Evolutionary conservation across 2,329 filamentous ascomycete species (phyloP).

Genomic region (Drechslerella coelobrocha): DNA sequence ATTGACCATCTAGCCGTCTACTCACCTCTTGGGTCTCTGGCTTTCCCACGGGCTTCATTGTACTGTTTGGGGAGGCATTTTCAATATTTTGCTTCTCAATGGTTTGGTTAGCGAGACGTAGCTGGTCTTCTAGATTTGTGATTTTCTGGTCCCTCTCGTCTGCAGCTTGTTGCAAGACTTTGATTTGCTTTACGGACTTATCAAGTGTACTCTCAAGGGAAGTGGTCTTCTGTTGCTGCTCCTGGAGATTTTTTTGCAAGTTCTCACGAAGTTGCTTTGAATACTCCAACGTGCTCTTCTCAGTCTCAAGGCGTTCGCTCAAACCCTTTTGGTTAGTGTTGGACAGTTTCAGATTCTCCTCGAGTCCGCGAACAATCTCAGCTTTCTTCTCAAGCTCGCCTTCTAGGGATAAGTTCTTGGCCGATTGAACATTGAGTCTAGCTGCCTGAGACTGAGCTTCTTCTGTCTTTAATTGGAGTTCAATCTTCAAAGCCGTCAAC

Average conservation of each 20-base stretch:
- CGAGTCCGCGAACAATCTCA: neutral
- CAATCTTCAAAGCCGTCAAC: conserved; percentile 10
- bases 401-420: conserved; percentile 6
- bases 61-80: neutral
- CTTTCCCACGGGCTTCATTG: too few species aligned
- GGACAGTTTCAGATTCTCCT: neutral
- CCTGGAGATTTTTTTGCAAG: conserved; percentile 4
- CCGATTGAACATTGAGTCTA: neutral
- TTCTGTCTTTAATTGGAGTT: conserved; percentile 13
- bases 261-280: conserved; percentile 7
- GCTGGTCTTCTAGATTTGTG: neutral
- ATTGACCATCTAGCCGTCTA: too few species aligned
- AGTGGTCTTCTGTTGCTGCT: neutral
- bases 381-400: neutral
- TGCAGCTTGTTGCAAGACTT: neutral
- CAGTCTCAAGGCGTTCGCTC: neutral
- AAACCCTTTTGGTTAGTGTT: neutral
- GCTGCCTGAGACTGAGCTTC: conserved; percentile 16
- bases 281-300: neutral
- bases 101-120: neutral
- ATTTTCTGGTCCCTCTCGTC: neutral
- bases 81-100: neutral
- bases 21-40: too few species aligned
- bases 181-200: neutral
- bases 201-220: conserved; percentile 1